Evolutionary conservation across 768 basidiomycete species (phyloP).

Genomic region (Hebeloma cylindrosporum): DNA sequence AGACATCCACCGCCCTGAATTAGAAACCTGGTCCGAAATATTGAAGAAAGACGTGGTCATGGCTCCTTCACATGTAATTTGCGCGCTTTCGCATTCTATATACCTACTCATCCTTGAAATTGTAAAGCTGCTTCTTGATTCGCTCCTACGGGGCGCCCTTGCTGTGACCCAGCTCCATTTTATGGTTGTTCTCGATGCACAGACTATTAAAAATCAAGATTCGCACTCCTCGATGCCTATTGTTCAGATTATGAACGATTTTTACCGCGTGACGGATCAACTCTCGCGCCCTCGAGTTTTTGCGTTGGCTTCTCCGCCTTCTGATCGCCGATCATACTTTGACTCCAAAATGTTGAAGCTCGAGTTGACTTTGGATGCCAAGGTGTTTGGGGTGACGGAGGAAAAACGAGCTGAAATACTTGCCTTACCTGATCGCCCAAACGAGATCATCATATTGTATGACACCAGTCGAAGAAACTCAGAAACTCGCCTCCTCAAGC

Average conservation of each 20-base stretch:
- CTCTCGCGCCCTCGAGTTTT: conserved; percentile 44
- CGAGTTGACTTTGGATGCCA: conserved; percentile 39
- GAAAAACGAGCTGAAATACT: conserved; percentile 32
- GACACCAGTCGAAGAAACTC: conserved; percentile 34
- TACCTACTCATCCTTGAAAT: conserved; percentile 2
- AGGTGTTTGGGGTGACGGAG: conserved; percentile 37
- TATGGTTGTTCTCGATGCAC: conserved; percentile 45
- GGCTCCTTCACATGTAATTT: conserved; percentile 39
- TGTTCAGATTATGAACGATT: conserved; percentile 45
- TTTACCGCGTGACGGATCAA: conserved; percentile 38
- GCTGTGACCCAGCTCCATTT: conserved; percentile 44
- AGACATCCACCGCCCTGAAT: conserved; percentile 21
- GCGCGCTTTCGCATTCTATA: conserved; percentile 4
- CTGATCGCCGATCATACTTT: conserved; percentile 27
- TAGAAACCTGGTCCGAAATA: conserved; percentile 17
- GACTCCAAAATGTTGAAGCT: conserved; percentile 38
- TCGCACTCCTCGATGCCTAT: conserved; percentile 37
- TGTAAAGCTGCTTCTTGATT: conserved; percentile 42
- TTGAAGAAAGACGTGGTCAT: conserved; percentile 35
- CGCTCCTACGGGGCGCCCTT: conserved; percentile 36
- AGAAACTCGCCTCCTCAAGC: conserved; percentile 45
- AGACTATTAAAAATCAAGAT: conserved; percentile 35
- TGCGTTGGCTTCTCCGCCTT: conserved; percentile 32
- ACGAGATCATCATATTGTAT: conserved; percentile 57
- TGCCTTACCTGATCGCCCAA: conserved; percentile 39